Evolutionary conservation across 495 filamentous ascomycete genomes (phyloP), one percentile per base, ranked within the genome.

Genomic region (Lasiosphaeriaceae sp.): DNA sequence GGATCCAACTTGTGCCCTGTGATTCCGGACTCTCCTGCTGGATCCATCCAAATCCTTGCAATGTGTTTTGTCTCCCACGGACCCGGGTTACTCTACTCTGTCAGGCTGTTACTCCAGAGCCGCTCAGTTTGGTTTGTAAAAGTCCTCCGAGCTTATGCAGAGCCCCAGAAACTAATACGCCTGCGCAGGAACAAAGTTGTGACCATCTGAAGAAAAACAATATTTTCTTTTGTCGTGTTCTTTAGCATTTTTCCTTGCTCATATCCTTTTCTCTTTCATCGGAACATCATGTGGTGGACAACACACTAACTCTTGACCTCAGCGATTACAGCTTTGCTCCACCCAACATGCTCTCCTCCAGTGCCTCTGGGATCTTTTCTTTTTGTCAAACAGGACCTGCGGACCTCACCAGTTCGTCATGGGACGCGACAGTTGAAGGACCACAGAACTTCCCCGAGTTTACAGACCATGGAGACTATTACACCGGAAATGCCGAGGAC

Each of bases 381-480:
- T 79, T 74, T 67, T 77, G 73, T 74, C 77, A 80, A 52, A 77
- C 77, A 72, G 76, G 71, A 78, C 77, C 75, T 72, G 66, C 73
- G 64, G 75, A 77, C 73, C 74, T 75, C 20, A 60, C 62, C 55
- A 69, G 77, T 74, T 71, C 75, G 68, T 69, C 74, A 64, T 80
- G 77, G 77, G 77, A 77, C 53, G 54, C 77, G 65, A 70, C 75
- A 72, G 69, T 67, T 66, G 76, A 79, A 77, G 77, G 75, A 58
- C 64, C 75, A 77, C 76, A 80, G 76, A 77, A 77, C 75, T 79
- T 78, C 61, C 72, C 62, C 59, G 72, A 74, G 26, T 69, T 68
- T 58, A 54, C 65, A 43, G 72, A 71, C 52, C 46, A 63, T 37
- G 64, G 60, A 58, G 68, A 69, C 39, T 66, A 65, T 29, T 68